These are phyloP conservation scores for Apiospora aurea DNA, from an alignment of 2,329 filamentous ascomycete genomes.

Conservation along the genomic window DNA sequence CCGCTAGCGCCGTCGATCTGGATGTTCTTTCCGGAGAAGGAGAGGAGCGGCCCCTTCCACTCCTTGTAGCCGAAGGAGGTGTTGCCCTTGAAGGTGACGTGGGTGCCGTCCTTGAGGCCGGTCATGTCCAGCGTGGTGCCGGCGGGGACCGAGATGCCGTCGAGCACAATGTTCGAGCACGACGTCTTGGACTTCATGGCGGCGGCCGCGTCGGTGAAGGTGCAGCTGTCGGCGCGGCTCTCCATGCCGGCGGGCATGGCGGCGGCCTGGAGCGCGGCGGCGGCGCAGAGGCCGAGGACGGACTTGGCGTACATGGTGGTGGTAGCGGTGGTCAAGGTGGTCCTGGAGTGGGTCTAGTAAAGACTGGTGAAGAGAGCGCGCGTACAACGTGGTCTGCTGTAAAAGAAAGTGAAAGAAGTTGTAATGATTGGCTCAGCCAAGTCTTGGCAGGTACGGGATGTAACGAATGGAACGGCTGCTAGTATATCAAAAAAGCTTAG, in stretches of 20 bases:
- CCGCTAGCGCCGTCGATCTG: constrained; percentile 60
- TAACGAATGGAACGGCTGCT: background rate
- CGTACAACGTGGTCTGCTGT: background rate
- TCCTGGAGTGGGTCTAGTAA: background rate
- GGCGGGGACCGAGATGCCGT: constrained; percentile 61
- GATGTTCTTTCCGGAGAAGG: constrained; percentile 63
- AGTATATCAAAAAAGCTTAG: constrained; percentile 13
- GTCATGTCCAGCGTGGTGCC: constrained; percentile 66
- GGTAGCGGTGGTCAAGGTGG: background rate
- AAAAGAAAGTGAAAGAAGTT: background rate
- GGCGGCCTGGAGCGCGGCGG: constrained; percentile 5
- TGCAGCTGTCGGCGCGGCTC: constrained; percentile 48
- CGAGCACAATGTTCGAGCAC: constrained; percentile 62
- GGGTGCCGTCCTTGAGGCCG: constrained; percentile 56
- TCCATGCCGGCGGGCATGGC: constrained; percentile 15
- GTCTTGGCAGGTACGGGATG: constrained; percentile 17
- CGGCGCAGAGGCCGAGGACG: constrained; percentile 22
- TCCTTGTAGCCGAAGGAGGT: constrained; percentile 73
- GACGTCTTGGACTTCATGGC: constrained; percentile 56
- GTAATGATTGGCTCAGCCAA: constrained; percentile 12
- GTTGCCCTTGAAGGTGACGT: constrained; percentile 56
- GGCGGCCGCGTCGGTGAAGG: constrained; percentile 58
- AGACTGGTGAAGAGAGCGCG: background rate
- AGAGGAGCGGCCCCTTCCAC: constrained; percentile 70
- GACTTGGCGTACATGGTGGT: constrained; percentile 21